Conservation (phyloP, 1,284 basidiomycete species). For the Heterobasidion parviporum region DNA sequence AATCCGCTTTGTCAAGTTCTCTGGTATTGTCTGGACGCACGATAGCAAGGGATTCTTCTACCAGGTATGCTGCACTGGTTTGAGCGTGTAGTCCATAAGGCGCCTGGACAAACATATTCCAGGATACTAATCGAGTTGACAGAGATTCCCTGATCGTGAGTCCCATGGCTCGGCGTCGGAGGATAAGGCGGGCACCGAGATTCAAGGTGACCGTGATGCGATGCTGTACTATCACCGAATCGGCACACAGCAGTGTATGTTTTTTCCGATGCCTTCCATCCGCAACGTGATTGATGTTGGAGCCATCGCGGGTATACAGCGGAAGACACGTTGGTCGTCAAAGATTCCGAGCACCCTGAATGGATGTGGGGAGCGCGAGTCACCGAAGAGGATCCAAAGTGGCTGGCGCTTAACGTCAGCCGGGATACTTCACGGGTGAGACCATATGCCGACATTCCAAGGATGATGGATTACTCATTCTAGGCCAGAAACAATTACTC, state of each 20-base stretch:
- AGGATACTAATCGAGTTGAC: not conserved
- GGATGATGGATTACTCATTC: not conserved
- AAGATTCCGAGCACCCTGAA: constrained; percentile 55
- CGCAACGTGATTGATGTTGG: not conserved
- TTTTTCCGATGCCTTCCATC: not conserved
- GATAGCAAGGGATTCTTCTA: constrained; percentile 81
- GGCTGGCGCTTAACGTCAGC: constrained; percentile 46
- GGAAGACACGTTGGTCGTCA: constrained; percentile 60
- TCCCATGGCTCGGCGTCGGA: constrained; percentile 41
- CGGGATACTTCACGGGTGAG: constrained; percentile 62
- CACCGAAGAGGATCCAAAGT: constrained; percentile 57
- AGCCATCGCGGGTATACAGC: constrained; percentile 27
- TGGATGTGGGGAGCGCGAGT: constrained; percentile 57
- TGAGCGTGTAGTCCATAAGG: not conserved
- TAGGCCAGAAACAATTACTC: constrained; percentile 55
- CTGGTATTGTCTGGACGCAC: constrained; percentile 61
- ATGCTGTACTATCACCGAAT: constrained; percentile 71
- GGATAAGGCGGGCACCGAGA: constrained; percentile 56
- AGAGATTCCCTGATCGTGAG: constrained; percentile 51
- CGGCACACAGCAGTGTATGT: constrained; percentile 60
- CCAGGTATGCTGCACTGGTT: constrained; percentile 37
- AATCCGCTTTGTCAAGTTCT: constrained; percentile 72
- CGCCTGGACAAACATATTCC: not conserved
- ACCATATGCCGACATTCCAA: not conserved
- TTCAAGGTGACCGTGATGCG: constrained; percentile 57